Conservation (phyloP, 768 basidiomycete species). For the Neoboletus magnificus region DNA sequence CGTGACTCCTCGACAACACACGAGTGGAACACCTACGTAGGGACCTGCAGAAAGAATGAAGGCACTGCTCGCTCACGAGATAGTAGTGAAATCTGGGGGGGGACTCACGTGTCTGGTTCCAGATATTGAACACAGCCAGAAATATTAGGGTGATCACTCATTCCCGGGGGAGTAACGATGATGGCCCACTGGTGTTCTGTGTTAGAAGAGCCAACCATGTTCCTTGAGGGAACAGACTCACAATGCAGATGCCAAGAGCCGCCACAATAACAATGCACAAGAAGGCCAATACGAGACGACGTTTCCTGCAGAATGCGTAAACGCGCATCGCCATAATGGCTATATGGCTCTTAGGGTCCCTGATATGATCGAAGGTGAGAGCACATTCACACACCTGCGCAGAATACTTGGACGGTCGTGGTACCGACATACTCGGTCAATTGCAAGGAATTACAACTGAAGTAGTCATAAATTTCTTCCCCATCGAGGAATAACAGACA, state of each 20-base stretch:
- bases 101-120: neutral
- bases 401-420: slow-evolving; percentile 6
- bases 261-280: neutral
- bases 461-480: neutral
- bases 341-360: neutral
- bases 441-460: slow-evolving; percentile 2
- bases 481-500: no score
- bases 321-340: slow-evolving; percentile 21
- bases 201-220: neutral
- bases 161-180: neutral
- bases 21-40: slow-evolving; percentile 5
- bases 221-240: neutral
- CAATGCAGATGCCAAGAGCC: slow-evolving; percentile 1
- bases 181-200: slow-evolving; percentile 9
- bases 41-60: neutral
- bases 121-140: no score
- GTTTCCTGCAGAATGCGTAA: slow-evolving; percentile 17
- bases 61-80: neutral
- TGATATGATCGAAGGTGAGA: neutral
- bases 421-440: neutral
- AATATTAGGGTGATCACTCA: neutral
- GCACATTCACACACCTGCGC: slow-evolving; percentile 3
- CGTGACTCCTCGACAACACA: no score
- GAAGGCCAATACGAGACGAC: slow-evolving; percentile 1
- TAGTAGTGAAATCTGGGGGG: neutral